Evolutionary conservation across 2,329 filamentous ascomycete genomes (phyloP).

Genomic region (Teratosphaeria viscida): DNA sequence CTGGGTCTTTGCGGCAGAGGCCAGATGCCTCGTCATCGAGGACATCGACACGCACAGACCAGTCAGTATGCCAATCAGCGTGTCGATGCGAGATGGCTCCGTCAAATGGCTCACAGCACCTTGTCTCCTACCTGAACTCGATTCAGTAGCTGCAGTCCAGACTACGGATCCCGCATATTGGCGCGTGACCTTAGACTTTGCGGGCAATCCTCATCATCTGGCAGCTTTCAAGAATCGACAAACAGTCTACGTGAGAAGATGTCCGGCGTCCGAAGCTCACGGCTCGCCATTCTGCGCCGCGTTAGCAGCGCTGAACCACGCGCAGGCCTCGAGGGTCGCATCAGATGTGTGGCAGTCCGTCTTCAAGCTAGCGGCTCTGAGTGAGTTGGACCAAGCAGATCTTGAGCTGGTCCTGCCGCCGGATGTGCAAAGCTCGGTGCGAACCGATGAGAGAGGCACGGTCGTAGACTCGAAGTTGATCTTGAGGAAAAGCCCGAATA

Average conservation of each 20-base stretch:
- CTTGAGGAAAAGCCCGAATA: conserved; percentile 35
- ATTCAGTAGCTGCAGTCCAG: conserved; percentile 51
- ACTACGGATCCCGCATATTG: conserved; percentile 61
- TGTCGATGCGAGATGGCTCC: conserved; percentile 17
- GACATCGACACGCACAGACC: conserved; percentile 78
- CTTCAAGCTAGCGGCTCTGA: conserved; percentile 50
- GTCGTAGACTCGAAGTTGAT: conserved; percentile 63
- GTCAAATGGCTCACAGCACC: conserved; percentile 37
- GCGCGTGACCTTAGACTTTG: conserved; percentile 70
- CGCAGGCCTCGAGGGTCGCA: conserved; percentile 17
- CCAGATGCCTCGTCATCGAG: conserved; percentile 76
- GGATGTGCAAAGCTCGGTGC: conserved; percentile 32
- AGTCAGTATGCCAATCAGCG: conserved; percentile 41
- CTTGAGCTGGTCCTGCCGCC: conserved; percentile 34
- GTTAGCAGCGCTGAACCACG: conserved; percentile 59
- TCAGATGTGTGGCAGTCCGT: conserved; percentile 59
- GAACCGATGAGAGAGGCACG: conserved; percentile 45
- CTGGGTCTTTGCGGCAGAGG: conserved; percentile 88
- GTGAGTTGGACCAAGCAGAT: conserved; percentile 53
- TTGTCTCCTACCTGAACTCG: conserved; percentile 53
- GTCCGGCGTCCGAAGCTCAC: conserved; percentile 45
- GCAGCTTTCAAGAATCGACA: conserved; percentile 59
- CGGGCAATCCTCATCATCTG: conserved; percentile 49
- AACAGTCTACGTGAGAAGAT: conserved; percentile 61
- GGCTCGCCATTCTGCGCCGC: conserved; percentile 56